A percentile compares a stretch with the other conserved stretches of the same genome.
These are phyloP conservation scores for Fusarium floridanum DNA, from an alignment of 2,329 filamentous ascomycete genomes.

Conservation along the genomic window DNA sequence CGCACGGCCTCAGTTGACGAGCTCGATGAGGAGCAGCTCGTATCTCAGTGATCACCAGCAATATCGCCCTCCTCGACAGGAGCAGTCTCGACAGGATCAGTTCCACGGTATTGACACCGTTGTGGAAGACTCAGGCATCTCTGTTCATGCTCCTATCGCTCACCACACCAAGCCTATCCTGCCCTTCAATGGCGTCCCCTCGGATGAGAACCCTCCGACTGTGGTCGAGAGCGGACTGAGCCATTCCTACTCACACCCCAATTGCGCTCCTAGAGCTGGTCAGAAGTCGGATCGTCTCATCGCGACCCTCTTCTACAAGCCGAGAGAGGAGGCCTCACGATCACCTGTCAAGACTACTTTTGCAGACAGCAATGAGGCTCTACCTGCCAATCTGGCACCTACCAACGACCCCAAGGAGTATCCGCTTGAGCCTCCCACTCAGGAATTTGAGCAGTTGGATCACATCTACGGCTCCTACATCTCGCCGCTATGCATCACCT, in stretches of 20 bases:
- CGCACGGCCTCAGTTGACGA: slow-evolving; percentile 62
- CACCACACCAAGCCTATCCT: slow-evolving; percentile 57
- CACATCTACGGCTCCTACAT: slow-evolving; percentile 76
- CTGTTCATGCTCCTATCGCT: slow-evolving; percentile 42
- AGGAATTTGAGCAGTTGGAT: slow-evolving; percentile 69
- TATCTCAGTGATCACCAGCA: slow-evolving; percentile 74
- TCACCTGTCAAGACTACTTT: slow-evolving; percentile 47
- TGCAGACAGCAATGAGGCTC: slow-evolving; percentile 51
- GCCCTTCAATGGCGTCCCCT: slow-evolving; percentile 72
- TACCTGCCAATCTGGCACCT: slow-evolving; percentile 69
- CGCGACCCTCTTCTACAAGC: slow-evolving; percentile 75
- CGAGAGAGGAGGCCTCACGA: slow-evolving; percentile 49
- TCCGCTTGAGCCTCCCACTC: slow-evolving; percentile 69
- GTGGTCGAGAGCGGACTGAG: slow-evolving; percentile 73
- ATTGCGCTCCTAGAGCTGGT: slow-evolving; percentile 69
- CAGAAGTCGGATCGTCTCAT: slow-evolving; percentile 65
- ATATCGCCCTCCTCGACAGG: slow-evolving; percentile 68
- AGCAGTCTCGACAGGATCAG: slow-evolving; percentile 65
- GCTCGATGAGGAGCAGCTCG: slow-evolving; percentile 70
- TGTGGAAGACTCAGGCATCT: slow-evolving; percentile 65
- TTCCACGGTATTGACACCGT: slow-evolving; percentile 74
- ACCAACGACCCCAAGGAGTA: slow-evolving; percentile 70
- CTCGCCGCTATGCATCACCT: slow-evolving; percentile 74
- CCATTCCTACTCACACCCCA: slow-evolving; percentile 73
- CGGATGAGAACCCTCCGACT: slow-evolving; percentile 68